A percentile compares a stretch with the other conserved stretches of the same genome.
These are phyloP conservation scores for Irpex sp. DNA, from an alignment of 1,284 basidiomycete species.

Conservation along the genomic window DNA sequence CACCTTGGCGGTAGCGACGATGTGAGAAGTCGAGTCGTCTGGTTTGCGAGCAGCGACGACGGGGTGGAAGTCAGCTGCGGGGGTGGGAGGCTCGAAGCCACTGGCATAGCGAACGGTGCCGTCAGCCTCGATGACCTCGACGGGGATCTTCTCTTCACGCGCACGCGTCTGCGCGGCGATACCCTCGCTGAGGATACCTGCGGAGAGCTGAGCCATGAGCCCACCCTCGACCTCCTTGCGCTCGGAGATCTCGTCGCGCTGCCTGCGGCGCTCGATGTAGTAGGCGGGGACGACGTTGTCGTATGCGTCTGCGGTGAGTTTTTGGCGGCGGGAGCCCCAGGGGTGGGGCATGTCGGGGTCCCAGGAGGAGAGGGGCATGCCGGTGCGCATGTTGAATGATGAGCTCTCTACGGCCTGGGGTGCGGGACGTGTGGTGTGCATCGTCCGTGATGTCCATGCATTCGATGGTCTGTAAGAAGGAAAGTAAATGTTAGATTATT, in stretches of 20 bases:
- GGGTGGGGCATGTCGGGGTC: not conserved
- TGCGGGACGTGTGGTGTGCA: not conserved
- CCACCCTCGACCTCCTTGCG: slow-evolving; percentile 31
- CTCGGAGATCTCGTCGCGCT: slow-evolving; percentile 29
- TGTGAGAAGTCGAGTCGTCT: slow-evolving; percentile 18
- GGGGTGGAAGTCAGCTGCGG: slow-evolving; percentile 29
- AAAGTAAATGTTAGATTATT: not conserved
- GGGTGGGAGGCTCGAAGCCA: slow-evolving; percentile 31
- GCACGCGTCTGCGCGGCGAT: slow-evolving; percentile 28
- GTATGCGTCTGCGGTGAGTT: slow-evolving; percentile 25
- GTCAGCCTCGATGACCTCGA: slow-evolving; percentile 27
- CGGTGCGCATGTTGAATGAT: not conserved
- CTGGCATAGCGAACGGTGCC: slow-evolving; percentile 29
- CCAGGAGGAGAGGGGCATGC: slow-evolving; percentile 19
- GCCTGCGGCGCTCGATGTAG: slow-evolving; percentile 31
- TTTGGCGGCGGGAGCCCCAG: slow-evolving; percentile 19
- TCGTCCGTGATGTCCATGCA: not conserved
- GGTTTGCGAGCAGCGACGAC: slow-evolving; percentile 13
- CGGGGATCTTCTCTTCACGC: slow-evolving; percentile 31
- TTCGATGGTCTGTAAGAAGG: not conserved
- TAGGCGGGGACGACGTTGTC: slow-evolving; percentile 30
- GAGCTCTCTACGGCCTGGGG: not conserved
- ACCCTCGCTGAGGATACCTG: slow-evolving; percentile 31
- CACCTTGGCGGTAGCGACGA: slow-evolving; percentile 24
- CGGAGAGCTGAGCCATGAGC: slow-evolving; percentile 32